These are phyloP conservation scores for Roridomyces roridus DNA, from an alignment of 768 basidiomycete genomes.

Conservation along the genomic window DNA sequence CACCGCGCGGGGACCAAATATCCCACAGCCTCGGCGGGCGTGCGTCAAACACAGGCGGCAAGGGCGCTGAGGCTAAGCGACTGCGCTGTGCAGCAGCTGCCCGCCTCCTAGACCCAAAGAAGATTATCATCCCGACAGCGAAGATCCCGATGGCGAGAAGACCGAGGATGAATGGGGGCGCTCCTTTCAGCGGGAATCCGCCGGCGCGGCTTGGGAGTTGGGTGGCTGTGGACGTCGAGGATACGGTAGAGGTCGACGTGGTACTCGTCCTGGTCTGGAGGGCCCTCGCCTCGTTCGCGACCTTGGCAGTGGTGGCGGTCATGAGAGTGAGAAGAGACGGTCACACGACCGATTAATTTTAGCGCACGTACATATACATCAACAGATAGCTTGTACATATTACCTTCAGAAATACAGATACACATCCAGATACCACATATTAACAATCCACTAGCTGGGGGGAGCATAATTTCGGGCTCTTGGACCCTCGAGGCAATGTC, in stretches of 20 bases:
- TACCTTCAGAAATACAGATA: no score
- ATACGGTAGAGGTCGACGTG: neutral
- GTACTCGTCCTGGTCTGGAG: no score
- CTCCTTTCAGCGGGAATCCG: constrained; percentile 40
- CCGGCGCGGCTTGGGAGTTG: neutral
- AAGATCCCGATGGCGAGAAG: constrained; percentile 67
- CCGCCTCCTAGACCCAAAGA: constrained; percentile 53
- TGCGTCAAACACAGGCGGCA: constrained; percentile 26
- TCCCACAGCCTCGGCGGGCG: constrained; percentile 58
- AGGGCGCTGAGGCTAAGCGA: neutral
- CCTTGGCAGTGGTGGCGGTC: no score
- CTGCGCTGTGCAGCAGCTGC: neutral
- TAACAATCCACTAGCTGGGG: no score
- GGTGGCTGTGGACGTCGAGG: neutral
- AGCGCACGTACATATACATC: constrained; percentile 10
- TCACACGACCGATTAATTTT: no score
- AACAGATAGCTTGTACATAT: no score
- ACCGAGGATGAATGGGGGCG: constrained; percentile 63
- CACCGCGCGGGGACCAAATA: constrained; percentile 33
- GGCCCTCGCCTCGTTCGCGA: no score
- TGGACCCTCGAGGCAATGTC: neutral
- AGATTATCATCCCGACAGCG: constrained; percentile 49
- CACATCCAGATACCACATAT: no score
- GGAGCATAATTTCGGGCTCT: constrained; percentile 30
- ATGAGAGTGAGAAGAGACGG: no score